Percentiles rank a stretch among this genome's conserved stretches.
These are phyloP conservation scores for Lichtheimia hyalospora DNA, from an alignment of 371 early-diverging fungal genomes.

Conservation along the genomic window DNA sequence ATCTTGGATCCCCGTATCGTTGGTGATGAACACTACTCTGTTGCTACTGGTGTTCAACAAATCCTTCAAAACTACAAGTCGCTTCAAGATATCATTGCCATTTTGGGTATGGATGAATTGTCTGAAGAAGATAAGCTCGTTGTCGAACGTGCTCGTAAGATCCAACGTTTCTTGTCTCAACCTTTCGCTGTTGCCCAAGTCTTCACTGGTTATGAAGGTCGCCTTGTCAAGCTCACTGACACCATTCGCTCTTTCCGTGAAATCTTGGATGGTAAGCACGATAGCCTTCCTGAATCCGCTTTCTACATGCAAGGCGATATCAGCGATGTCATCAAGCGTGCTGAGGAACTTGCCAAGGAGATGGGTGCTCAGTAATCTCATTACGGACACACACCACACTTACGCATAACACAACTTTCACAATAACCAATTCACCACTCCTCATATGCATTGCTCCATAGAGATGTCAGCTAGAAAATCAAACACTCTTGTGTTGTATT, in stretches of 20 bases:
- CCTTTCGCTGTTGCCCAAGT: slow-evolving; percentile 96
- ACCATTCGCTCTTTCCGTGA: slow-evolving; percentile 96
- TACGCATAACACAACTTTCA: no score
- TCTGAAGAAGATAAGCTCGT: slow-evolving; percentile 97
- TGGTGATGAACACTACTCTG: slow-evolving; percentile 91
- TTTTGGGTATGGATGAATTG: slow-evolving; percentile 96
- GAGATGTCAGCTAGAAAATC: no score
- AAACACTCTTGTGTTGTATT: no score
- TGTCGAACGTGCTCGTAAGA: slow-evolving; percentile 93
- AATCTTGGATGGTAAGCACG: slow-evolving; percentile 96
- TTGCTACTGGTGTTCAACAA: slow-evolving; percentile 92
- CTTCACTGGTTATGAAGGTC: slow-evolving; percentile 96
- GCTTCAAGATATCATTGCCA: slow-evolving; percentile 96
- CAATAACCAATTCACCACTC: no score
- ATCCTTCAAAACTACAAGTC: slow-evolving; percentile 96
- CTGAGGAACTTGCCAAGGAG: slow-evolving; percentile 84
- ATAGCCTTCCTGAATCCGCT: slow-evolving; percentile 92
- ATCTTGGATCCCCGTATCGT: slow-evolving; percentile 96
- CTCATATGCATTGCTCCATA: no score
- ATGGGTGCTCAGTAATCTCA: slow-evolving; percentile 38
- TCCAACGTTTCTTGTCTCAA: slow-evolving; percentile 97
- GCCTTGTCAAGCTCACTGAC: slow-evolving; percentile 88
- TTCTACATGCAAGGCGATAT: slow-evolving; percentile 99
- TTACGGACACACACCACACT: neutral
- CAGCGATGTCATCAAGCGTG: slow-evolving; percentile 93